Evolutionary conservation across 768 basidiomycete genomes (phyloP).

Genomic region (Leccinum variicolor): DNA sequence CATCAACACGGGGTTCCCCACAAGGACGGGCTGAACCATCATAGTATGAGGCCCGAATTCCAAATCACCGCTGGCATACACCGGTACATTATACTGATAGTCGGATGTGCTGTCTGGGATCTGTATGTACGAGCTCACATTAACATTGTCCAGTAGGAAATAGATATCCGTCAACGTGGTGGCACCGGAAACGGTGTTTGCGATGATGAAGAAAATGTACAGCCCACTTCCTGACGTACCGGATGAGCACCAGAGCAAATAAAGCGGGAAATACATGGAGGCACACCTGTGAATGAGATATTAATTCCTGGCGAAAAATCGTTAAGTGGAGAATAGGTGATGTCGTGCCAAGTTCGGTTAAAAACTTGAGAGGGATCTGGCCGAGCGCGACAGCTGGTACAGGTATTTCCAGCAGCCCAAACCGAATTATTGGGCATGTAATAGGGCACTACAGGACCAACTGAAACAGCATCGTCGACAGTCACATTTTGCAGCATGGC

Average conservation of each 20-base stretch:
- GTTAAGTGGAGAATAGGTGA: not conserved
- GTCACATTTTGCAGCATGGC: constrained; percentile 13
- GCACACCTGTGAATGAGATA: constrained; percentile 13
- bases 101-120: not conserved
- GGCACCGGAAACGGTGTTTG: not conserved
- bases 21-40: constrained; percentile 4
- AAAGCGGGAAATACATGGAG: not conserved
- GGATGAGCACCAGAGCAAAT: not conserved
- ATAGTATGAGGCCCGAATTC: constrained; percentile 5
- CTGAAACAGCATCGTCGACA: constrained; percentile 12
- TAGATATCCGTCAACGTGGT: not conserved
- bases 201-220: constrained; percentile 19
- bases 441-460: constrained; percentile 3
- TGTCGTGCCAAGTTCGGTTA: constrained; percentile 18
- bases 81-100: constrained; percentile 14
- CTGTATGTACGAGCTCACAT: constrained; percentile 1
- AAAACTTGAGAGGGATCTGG: constrained; percentile 2
- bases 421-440: constrained; percentile 3
- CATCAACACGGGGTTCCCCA: constrained; percentile 1
- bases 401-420: constrained; percentile 9
- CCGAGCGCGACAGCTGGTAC: not conserved
- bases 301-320: not conserved
- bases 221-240: constrained; percentile 6
- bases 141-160: constrained; percentile 7
- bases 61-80: constrained; percentile 11